These are phyloP conservation scores for Xylaria cubensis DNA, from an alignment of 495 filamentous ascomycete genomes.

Conservation along the genomic window DNA sequence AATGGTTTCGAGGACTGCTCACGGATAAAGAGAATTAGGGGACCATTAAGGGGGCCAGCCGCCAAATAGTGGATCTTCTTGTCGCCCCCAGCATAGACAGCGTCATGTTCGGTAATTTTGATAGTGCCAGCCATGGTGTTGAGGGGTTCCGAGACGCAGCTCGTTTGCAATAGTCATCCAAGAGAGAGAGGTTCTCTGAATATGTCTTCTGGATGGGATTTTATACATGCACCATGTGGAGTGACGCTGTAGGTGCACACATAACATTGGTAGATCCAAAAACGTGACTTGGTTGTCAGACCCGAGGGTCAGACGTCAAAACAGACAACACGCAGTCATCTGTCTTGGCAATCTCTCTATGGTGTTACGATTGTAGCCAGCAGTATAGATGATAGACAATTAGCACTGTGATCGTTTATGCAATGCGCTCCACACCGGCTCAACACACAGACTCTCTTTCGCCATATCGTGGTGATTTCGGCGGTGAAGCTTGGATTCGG, in stretches of 20 bases:
- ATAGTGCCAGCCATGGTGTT: neutral
- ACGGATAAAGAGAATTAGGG: constrained; percentile 22
- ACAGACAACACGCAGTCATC: neutral
- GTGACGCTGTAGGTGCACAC: neutral
- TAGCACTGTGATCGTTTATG: neutral
- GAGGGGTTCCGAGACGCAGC: neutral
- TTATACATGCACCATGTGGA: neutral
- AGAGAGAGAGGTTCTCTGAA: neutral
- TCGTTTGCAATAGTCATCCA: neutral
- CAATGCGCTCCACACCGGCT: neutral
- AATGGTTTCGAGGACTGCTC: neutral
- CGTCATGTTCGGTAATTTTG: constrained; percentile 21
- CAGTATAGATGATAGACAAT: neutral
- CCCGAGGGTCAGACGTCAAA: neutral
- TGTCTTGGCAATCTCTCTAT: neutral
- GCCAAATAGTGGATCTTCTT: constrained; percentile 30
- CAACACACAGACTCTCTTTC: neutral
- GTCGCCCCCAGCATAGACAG: constrained; percentile 18
- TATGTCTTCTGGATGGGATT: neutral
- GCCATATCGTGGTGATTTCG: neutral
- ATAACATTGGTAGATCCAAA: neutral
- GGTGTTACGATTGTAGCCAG: neutral
- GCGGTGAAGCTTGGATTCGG: constrained; percentile 1
- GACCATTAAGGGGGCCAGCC: constrained; percentile 14
- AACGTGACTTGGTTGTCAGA: neutral